Percentiles rank a stretch among this genome's conserved stretches.
These are phyloP conservation scores for Rhododendron ovatum DNA, from an alignment of 148 eudicot species.

Conservation along the genomic window DNA sequence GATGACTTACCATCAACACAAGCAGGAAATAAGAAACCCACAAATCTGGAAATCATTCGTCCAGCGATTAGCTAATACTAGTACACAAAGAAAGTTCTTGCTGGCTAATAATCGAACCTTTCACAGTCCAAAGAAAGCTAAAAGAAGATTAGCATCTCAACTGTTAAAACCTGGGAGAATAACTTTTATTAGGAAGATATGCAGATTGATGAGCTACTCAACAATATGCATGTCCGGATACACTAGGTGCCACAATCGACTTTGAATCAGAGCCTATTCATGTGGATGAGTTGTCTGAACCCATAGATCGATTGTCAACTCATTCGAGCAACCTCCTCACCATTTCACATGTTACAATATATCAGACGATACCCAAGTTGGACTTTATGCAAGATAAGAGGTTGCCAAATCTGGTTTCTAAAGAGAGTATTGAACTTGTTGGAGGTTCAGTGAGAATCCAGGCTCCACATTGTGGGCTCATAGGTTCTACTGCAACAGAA, in stretches of 20 bases:
- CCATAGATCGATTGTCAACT: background rate
- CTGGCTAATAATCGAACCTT: background rate
- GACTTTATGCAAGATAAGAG: background rate
- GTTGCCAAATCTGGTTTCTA: background rate
- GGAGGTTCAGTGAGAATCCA: background rate
- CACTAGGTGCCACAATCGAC: background rate
- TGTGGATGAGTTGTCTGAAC: background rate
- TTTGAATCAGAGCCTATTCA: background rate
- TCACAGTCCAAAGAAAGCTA: background rate
- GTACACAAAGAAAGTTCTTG: background rate
- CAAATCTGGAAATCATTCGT: background rate
- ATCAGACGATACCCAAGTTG: background rate
- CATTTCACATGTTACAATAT: background rate
- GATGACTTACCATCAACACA: background rate
- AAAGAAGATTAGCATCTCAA: too few species aligned
- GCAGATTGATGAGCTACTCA: background rate
- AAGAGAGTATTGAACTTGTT: background rate
- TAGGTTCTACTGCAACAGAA: background rate
- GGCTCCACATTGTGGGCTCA: background rate
- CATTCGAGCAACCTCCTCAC: background rate
- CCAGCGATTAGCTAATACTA: background rate
- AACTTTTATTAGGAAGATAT: background rate
- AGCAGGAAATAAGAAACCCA: background rate
- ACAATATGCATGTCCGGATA: background rate
- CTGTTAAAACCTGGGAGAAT: background rate